Percentiles rank a stretch among this genome's conserved stretches.
These are phyloP conservation scores for Cyclanthera cordifolia DNA, from an alignment of 306 rosid species.

Conservation along the genomic window DNA sequence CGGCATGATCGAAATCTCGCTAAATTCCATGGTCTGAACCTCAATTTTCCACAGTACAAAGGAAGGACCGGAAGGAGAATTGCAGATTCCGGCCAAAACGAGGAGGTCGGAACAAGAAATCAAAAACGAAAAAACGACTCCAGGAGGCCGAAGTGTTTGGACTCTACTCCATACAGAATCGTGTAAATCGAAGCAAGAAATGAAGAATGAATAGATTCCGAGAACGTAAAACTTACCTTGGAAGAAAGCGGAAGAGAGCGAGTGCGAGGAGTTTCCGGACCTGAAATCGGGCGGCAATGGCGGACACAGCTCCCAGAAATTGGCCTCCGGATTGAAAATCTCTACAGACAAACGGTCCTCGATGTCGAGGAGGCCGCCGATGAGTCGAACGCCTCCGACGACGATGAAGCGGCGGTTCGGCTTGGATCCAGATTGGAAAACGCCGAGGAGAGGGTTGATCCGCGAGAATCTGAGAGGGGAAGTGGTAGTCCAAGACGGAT, in stretches of 20 bases:
- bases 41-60: conserved; percentile 62
- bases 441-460: conserved; percentile 65
- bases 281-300: conserved; percentile 64
- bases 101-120: conserved; percentile 43
- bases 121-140: conserved; percentile 57
- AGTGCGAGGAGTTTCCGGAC: conserved; percentile 56
- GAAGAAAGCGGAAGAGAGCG: conserved; percentile 61
- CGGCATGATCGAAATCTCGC: conserved; percentile 60
- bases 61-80: conserved; percentile 31
- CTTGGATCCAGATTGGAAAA: conserved; percentile 18
- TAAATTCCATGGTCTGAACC: conserved; percentile 48
- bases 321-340: conserved; percentile 41
- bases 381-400: conserved; percentile 67
- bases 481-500: conserved; percentile 33
- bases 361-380: conserved; percentile 63
- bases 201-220: conserved; percentile 53
- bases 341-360: conserved; percentile 69
- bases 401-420: conserved; percentile 34
- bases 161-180: conserved; percentile 50
- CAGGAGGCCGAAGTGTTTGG: conserved; percentile 53
- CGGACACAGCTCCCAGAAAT: conserved; percentile 47
- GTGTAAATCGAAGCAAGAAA: conserved; percentile 49
- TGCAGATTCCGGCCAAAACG: conserved; percentile 58
- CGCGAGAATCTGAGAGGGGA: conserved; percentile 59
- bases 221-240: conserved; percentile 41